phyloP scores from a whole-genome alignment of 2,329 filamentous ascomycete species.

The Dryadomyces quercus-mongolicae region DNA sequence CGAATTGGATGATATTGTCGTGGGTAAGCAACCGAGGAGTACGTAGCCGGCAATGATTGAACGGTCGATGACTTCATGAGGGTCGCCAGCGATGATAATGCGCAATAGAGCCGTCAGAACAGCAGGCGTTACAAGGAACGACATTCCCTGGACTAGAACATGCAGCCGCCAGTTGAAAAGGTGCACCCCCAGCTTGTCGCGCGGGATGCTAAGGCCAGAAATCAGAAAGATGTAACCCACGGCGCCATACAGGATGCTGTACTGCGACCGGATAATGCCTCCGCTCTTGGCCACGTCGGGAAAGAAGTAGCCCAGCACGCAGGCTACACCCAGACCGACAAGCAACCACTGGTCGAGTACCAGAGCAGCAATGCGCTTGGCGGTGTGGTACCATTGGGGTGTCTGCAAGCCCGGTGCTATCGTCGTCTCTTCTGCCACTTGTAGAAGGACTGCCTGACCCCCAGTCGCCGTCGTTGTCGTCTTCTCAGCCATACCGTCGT shows the following conservation, averaged over 20 bases:
- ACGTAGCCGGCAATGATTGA: conserved; percentile 57
- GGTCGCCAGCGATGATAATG: conserved; percentile 33
- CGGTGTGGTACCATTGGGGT: background rate
- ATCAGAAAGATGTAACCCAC: conserved; percentile 60
- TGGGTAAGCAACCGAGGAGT: conserved; percentile 55
- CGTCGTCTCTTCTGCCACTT: background rate
- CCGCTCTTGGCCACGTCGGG: conserved; percentile 34
- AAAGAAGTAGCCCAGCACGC: conserved; percentile 33
- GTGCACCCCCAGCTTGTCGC: conserved; percentile 3
- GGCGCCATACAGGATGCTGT: conserved; percentile 54
- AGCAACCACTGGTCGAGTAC: conserved; percentile 52
- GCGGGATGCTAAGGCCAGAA: conserved; percentile 55
- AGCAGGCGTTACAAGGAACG: conserved; percentile 53
- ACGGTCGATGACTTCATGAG: conserved; percentile 44
- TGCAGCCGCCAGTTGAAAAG: conserved; percentile 39
- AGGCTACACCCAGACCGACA: conserved; percentile 43
- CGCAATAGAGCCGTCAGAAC: conserved; percentile 32
- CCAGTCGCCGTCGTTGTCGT: background rate
- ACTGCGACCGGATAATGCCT: conserved; percentile 39
- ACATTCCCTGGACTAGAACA: conserved; percentile 52
- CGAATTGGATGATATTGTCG: conserved; percentile 61
- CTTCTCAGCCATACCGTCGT: background rate
- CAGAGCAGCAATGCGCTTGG: conserved; percentile 14
- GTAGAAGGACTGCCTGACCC: background rate
- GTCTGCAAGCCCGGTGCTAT: background rate